phyloP scores from a whole-genome alignment of 257 asterid genomes.

The Nicotiana tabacum region DNA sequence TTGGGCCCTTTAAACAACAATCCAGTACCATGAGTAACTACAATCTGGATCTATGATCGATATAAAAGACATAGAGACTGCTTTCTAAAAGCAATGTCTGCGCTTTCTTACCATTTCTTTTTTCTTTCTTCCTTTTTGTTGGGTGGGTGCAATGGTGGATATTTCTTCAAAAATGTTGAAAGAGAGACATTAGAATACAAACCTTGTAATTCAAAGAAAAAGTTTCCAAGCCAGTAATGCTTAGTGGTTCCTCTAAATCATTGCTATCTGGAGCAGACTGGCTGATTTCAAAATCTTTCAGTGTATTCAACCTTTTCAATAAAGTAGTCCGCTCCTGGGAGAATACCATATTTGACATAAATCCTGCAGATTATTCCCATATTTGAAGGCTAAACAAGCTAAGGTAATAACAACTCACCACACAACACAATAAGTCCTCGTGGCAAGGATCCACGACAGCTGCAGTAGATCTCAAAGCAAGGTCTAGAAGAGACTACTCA shows the following conservation, averaged over 20 bases:
- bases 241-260: conserved; percentile 78
- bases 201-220: conserved; percentile 95
- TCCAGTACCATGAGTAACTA: background rate
- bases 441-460: conserved; percentile 95
- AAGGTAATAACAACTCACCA: conserved; percentile 57
- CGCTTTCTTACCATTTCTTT: background rate
- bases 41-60: background rate
- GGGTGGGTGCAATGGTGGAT: background rate
- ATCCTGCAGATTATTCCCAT: background rate
- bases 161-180: background rate
- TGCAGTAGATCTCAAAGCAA: conserved; percentile 91
- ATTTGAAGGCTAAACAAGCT: background rate
- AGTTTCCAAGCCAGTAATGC: conserved; percentile 93
- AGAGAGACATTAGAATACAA: conserved; percentile 11
- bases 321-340: conserved; percentile 80
- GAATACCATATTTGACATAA: conserved; percentile 3
- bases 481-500: conserved; percentile 88
- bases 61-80: background rate
- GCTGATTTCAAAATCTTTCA: conserved; percentile 72
- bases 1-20: background rate
- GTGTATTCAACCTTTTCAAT: conserved; percentile 77
- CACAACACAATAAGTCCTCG: conserved; percentile 91
- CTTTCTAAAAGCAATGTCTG: background rate
- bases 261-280: conserved; percentile 46
- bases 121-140: background rate